A percentile compares a stretch with the other conserved stretches of the same genome.
These are phyloP conservation scores for Phytophthora litchii DNA, from an alignment of 352 stramenopile species.

Conservation along the genomic window DNA sequence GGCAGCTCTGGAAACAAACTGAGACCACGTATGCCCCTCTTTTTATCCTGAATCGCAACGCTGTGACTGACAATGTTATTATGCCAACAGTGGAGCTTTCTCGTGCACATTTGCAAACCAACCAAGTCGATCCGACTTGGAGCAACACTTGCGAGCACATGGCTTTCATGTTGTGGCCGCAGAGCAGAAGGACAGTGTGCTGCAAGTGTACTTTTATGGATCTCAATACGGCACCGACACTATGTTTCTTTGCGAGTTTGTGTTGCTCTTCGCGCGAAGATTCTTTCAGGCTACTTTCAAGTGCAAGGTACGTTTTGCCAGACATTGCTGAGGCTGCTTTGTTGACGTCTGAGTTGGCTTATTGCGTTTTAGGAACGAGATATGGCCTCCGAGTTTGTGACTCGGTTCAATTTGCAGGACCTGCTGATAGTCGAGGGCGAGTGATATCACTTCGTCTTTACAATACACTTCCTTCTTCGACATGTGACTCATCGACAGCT, in stretches of 20 bases:
- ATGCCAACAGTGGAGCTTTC: conserved; percentile 60
- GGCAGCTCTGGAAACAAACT: conserved; percentile 58
- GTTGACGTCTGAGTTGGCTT: no score
- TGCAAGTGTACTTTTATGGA: conserved; percentile 79
- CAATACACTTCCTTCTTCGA: neutral
- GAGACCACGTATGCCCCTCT: conserved; percentile 66
- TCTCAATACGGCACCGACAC: conserved; percentile 50
- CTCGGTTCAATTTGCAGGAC: conserved; percentile 75
- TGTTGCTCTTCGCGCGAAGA: conserved; percentile 68
- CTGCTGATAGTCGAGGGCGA: conserved; percentile 48
- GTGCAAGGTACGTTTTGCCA: conserved; percentile 54
- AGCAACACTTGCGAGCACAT: conserved; percentile 45
- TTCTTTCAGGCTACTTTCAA: conserved; percentile 89
- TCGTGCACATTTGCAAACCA: conserved; percentile 72
- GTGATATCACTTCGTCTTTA: neutral
- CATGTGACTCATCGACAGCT: neutral
- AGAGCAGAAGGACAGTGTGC: conserved; percentile 59
- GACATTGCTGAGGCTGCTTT: no score
- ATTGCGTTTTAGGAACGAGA: conserved; percentile 44
- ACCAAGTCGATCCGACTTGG: conserved; percentile 48
- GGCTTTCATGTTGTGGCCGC: conserved; percentile 64
- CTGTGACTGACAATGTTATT: neutral
- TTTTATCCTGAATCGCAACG: neutral
- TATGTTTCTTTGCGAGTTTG: conserved; percentile 78
- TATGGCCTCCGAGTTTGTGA: conserved; percentile 62